These are phyloP conservation scores for Acrodontium crateriforme DNA, from an alignment of 2,329 filamentous ascomycete genomes.

Conservation along the genomic window DNA sequence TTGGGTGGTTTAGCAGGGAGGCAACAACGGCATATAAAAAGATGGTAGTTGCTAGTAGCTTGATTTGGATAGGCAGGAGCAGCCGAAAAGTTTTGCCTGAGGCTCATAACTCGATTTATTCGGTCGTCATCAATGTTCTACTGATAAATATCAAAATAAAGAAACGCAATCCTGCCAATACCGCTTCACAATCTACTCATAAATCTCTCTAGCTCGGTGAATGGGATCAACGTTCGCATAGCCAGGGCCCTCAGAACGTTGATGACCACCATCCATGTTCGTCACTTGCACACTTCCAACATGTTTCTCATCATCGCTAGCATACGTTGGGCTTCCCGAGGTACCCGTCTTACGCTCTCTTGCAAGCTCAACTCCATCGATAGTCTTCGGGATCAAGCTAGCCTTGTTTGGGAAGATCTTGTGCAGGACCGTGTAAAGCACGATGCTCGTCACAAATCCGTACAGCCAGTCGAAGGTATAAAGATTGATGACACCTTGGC, in stretches of 20 bases:
- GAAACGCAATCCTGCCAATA: too few relatives aligned
- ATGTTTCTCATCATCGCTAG: conserved; percentile 3
- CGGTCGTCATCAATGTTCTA: too few relatives aligned
- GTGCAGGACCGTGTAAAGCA: conserved; percentile 41
- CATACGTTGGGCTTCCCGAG: background rate
- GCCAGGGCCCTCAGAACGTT: conserved; percentile 4
- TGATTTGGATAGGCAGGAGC: background rate
- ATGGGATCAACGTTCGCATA: conserved; percentile 9
- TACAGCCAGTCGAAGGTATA: conserved; percentile 49
- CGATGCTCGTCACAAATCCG: conserved; percentile 41
- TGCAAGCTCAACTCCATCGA: conserved; percentile 7
- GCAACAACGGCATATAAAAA: too few relatives aligned
- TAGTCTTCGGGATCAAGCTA: conserved; percentile 30
- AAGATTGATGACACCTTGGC: conserved; percentile 7
- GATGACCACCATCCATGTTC: conserved; percentile 4
- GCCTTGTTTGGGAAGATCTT: conserved; percentile 33
- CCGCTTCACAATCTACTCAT: too few relatives aligned
- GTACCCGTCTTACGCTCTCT: conserved; percentile 1
- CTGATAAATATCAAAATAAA: too few relatives aligned
- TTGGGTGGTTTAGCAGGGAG: too few relatives aligned
- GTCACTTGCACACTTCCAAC: conserved; percentile 2
- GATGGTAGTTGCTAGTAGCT: background rate
- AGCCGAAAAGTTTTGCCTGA: too few relatives aligned
- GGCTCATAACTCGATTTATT: too few relatives aligned
- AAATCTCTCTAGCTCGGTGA: conserved; percentile 5